Base-by-base conservation (phyloP, 2,329 filamentous ascomycete genomes). In the Lasiodiplodia citricola region DNA sequence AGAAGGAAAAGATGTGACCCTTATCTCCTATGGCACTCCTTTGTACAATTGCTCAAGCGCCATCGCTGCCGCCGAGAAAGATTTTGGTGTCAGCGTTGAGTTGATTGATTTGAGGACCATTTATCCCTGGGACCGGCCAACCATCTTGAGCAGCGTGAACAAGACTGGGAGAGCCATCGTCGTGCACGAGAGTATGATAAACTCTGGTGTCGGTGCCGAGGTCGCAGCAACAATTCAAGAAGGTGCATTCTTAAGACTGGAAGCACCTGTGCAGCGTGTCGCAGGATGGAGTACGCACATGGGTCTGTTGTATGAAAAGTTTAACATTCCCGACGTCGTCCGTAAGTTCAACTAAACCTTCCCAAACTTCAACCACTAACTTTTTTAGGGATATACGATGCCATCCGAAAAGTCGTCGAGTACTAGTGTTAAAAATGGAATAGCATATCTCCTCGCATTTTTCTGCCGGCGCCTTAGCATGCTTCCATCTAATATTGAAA, bases 121-220 rank as follows among this genome's bases (percentile, higher is more conserved):
- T 64, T 97, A 96, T 75, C 94, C 94, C 0, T 97, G 94, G 94
- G 94, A 97, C 78, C 88, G 92, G 75, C 85, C 91, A 76, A 92
- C 91, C 0, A 87, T 97, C 1, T 84, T 97, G 70, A 83, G 90
- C 66, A 97, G 94, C 72, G 94, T 97, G 16, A 88, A 87, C 74
- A 97, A 96, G 84, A 97, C 94, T 0, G 94, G 94, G 0, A 83
- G 93, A 70, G 93, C 92, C 50, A 87, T 97, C 67, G 91, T 97
- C 1, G 94, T 97, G 7, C 94, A 97, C 77, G 94, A 97, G 81
- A 90, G 93, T 68, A 96, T 96, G 91, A 86, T 94, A 71, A 97
- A 97, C 74, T 92, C 92, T 7, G 94, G 94, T 16, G 88, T 97
- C 18, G 94, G 94, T 2, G 94, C 94, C 5, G 94, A 97, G 77